Conservation (phyloP, 495 filamentous ascomycete species). For the Astrocystis sublimbata region DNA sequence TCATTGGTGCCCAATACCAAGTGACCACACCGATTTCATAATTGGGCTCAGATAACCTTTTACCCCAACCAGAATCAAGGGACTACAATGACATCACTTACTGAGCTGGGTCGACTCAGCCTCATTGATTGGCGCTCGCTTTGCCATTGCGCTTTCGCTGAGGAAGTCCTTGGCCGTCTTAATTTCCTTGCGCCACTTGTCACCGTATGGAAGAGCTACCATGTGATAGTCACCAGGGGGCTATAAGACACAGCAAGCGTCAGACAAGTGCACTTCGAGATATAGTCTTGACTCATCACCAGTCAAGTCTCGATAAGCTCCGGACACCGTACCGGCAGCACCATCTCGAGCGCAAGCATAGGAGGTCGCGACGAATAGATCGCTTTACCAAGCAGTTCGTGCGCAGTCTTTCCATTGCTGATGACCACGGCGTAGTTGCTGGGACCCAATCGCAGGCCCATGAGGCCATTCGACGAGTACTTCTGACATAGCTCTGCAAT, state of each 20-base stretch:
- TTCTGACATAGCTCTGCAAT: slow-evolving; percentile 8
- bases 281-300: background rate
- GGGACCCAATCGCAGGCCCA: slow-evolving; percentile 14
- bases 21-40: background rate
- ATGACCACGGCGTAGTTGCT: slow-evolving; percentile 7
- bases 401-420: slow-evolving; percentile 18
- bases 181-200: slow-evolving; percentile 22
- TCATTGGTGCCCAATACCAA: background rate
- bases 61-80: background rate
- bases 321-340: background rate
- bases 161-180: slow-evolving; percentile 39
- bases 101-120: slow-evolving; percentile 27
- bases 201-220: slow-evolving; percentile 42
- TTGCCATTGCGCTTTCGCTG: slow-evolving; percentile 21
- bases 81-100: background rate
- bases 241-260: background rate
- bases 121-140: slow-evolving; percentile 30
- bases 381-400: slow-evolving; percentile 17
- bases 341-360: slow-evolving; percentile 30
- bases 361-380: slow-evolving; percentile 20
- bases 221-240: slow-evolving; percentile 44
- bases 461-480: slow-evolving; percentile 10
- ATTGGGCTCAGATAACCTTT: background rate
- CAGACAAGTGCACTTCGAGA: background rate
- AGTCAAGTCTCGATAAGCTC: background rate